Conservation (phyloP, 2,329 filamentous ascomycete genomes). For the Myriosclerotinia duriaeana region DNA sequence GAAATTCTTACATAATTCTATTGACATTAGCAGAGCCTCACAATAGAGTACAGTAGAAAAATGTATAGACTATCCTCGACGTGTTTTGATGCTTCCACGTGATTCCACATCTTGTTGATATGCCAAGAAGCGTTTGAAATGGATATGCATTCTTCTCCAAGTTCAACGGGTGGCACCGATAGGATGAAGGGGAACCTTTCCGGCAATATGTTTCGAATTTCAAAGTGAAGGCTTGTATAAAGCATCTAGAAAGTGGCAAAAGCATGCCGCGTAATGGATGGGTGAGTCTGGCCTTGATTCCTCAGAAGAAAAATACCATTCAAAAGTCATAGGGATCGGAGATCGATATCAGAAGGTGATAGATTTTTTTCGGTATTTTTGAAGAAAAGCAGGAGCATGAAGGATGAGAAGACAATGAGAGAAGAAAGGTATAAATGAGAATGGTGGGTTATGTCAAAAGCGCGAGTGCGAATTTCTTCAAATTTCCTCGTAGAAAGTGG, state of each 20-base stretch:
- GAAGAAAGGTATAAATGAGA: background rate
- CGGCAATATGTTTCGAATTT: background rate
- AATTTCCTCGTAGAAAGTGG: background rate
- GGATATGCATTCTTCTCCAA: slow-evolving; percentile 14
- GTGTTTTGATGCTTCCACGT: background rate
- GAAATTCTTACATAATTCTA: background rate
- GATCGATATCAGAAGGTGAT: background rate
- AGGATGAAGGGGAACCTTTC: background rate
- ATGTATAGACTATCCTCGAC: background rate
- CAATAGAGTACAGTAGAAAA: background rate
- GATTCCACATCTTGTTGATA: background rate
- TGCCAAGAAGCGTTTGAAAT: slow-evolving; percentile 12
- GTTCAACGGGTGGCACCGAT: background rate
- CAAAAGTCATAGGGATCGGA: background rate
- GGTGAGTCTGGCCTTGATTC: background rate
- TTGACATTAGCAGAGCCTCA: background rate
- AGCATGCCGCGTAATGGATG: background rate
- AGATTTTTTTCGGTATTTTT: background rate
- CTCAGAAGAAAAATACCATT: background rate
- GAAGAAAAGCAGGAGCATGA: background rate
- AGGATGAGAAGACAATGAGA: background rate
- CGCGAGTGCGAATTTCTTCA: background rate
- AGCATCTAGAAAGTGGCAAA: background rate
- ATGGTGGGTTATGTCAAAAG: background rate
- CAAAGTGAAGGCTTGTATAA: background rate